Conservation (phyloP, 768 basidiomycete species). For the Auriculariales sp. region DNA sequence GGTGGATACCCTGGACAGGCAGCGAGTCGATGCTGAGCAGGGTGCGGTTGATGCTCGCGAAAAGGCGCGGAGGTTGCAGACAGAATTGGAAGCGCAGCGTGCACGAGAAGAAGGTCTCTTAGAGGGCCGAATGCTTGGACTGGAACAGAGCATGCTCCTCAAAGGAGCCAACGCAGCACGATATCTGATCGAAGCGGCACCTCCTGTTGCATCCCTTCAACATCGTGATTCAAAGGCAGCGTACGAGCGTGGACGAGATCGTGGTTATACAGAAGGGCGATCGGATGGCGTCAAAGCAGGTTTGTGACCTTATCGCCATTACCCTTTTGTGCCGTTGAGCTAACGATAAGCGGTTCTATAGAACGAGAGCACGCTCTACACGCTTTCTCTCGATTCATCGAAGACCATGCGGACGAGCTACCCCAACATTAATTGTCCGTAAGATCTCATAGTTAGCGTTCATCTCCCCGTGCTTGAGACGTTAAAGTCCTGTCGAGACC, state of each 20-base stretch:
- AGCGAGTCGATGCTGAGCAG: conserved; percentile 28
- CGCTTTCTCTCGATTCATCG: conserved; percentile 43
- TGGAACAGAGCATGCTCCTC: conserved; percentile 21
- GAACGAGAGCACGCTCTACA: conserved; percentile 39
- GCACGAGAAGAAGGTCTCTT: conserved; percentile 27
- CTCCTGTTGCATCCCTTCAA: conserved; percentile 19
- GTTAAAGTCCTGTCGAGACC: too few species aligned
- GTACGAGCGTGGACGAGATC: conserved; percentile 10
- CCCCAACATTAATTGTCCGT: too few species aligned
- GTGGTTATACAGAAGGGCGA: conserved; percentile 23
- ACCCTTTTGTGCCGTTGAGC: too few species aligned
- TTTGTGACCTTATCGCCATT: background rate
- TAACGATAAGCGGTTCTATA: too few species aligned
- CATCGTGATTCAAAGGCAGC: background rate
- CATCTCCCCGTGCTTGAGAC: too few species aligned
- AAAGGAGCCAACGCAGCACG: background rate
- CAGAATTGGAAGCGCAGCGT: conserved; percentile 29
- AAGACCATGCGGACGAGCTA: conserved; percentile 5
- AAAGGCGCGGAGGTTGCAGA: conserved; percentile 26
- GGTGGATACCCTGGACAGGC: conserved; percentile 20
- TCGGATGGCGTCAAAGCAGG: conserved; percentile 28
- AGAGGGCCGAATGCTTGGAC: conserved; percentile 25
- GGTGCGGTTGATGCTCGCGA: conserved; percentile 28
- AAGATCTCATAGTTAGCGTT: too few species aligned
- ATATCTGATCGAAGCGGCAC: conserved; percentile 2